Base-by-base conservation (phyloP, 2,329 filamentous ascomycete species). In the Graphilbum fragrans region DNA sequence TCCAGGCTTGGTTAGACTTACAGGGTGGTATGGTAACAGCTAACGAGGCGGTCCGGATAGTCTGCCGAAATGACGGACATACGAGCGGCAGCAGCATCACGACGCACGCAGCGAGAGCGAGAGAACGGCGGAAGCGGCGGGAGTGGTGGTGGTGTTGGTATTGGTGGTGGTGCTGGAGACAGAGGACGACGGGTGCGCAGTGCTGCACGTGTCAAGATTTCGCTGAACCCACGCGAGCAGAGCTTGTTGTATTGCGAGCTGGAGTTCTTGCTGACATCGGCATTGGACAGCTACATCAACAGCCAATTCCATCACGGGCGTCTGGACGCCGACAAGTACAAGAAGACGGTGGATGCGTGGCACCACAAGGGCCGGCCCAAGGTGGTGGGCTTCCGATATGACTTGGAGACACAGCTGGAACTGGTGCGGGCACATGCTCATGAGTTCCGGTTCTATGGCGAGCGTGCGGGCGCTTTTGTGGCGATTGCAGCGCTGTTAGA, bases 391-490 rank as follows among this genome's bases (percentile, higher is more conserved):
- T 77, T 76, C 53, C 69, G 71, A 17, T 77, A 73, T 53, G 72
- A 78, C 45, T 54, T 77, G 3, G 72, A 77, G 57, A 76, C 72
- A 1, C 74, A 77, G 55, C 52, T 77, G n/a, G 69, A 74, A 11
- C 63, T 78, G 11, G 54, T 77, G 19, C 51, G 55, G 16, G 52
- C 69, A 9, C 73, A 77, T 47, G 52, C 65, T 22, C 29, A 31
- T 16, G 63, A 69, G 19, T 77, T 78, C 50, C 64, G 64, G 27
- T 77, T 77, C 55, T 68, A 70, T 49, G 70, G 70, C 25, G 61
- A 61, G 3, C 57, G 61, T 10, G 64, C 70, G 41, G 58, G 59
- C 21, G 59, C 65, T 37, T 44, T 57, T 0, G 50, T 60, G 3
- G 63, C 68, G 44, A 63, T 75, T 33, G 50, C 55, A 8, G 69